Base-by-base conservation (phyloP, 1,139 yeast species). In the Lizanozyma gosingica region DNA sequence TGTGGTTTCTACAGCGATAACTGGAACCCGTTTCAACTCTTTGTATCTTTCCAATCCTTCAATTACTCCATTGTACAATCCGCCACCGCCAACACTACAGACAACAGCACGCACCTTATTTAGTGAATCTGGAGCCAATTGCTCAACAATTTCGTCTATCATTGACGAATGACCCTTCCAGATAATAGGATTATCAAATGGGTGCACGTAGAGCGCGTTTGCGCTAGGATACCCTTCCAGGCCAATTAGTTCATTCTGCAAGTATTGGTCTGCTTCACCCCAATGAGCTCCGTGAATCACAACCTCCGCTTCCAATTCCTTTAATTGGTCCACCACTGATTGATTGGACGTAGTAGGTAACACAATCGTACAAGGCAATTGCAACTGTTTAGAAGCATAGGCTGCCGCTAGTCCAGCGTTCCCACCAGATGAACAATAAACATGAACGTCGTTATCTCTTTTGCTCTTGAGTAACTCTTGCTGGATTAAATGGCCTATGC, bases 361-460 rank as follows among this genome's bases (percentile, higher is more conserved):
- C 1, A 80, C 85, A 4, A 83, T 87, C 0, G 84, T 78, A 47
- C 88, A 80, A 9, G 68, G 65, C 6, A 72, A 55, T 2, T 64
- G 62, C 44, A 69, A 65, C 40, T 55, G 59, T 33, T 54, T 56
- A 3, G 83, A 75, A 35, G 83, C 77, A 40, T 71, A 71, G 0
- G 87, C 86, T 2, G 85, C 85, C 0, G 90, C 90, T 39, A 80
- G 62, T 0, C 92, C 92, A 0, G 92, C 92, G 54, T 83, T 83
- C 1, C 92, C 92, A 11, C 90, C 92, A 14, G 85, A 78, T 29
- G 84, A 78, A 4, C 83, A 71, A 54, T 70, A 76, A 3, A 81
- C 77, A 27, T 71, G 73, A 33, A 75, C 67, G 33, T 56, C 53
- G 42, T 38, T 29, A 43, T 18, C 32, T 39, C 34, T 42, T 48